A percentile compares a stretch with the other conserved stretches of the same genome.
These are phyloP conservation scores for Steccherinum ochraceum DNA, from an alignment of 768 basidiomycete genomes.

Conservation along the genomic window DNA sequence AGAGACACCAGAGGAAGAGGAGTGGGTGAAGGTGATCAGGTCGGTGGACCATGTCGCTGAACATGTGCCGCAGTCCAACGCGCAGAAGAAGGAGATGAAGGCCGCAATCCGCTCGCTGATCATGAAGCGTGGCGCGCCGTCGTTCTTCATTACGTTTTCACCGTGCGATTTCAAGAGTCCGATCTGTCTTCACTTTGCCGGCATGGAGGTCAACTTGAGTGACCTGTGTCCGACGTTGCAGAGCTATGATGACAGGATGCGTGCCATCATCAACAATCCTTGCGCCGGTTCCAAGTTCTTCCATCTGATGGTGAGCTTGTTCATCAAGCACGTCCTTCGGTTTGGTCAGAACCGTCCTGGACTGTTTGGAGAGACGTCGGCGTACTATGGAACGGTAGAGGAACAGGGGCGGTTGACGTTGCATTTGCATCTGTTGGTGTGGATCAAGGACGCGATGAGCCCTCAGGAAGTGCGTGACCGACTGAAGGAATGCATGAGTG, in stretches of 20 bases:
- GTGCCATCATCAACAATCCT: constrained; percentile 9
- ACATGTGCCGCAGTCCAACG: constrained; percentile 19
- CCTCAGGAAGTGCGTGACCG: constrained; percentile 15
- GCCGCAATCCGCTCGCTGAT: constrained; percentile 17
- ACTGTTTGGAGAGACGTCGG: constrained; percentile 12
- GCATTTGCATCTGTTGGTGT: constrained; percentile 17
- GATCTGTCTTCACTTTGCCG: constrained; percentile 12
- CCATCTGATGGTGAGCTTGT: constrained; percentile 10
- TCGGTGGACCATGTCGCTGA: constrained; percentile 31
- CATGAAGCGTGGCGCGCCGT: constrained; percentile 21
- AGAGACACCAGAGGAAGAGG: constrained; percentile 25
- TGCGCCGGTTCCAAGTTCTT: constrained; percentile 15
- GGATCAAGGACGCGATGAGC: constrained; percentile 5
- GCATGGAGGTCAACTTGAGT: constrained; percentile 2
- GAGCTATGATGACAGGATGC: constrained; percentile 1
- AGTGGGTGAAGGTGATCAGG: constrained; percentile 27
- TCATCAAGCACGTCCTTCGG: constrained; percentile 8
- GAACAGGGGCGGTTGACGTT: constrained; percentile 17
- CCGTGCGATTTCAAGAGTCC: constrained; percentile 23
- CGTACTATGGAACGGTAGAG: constrained; percentile 18
- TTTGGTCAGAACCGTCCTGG: neutral
- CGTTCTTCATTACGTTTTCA: constrained; percentile 32
- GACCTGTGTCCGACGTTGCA: neutral
- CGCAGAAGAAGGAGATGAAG: constrained; percentile 22
- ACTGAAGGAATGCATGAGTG: constrained; percentile 6